Evolutionary conservation across 345 rosid genomes (phyloP), one percentile per base, ranked within the genome.

Genomic region (Hypericum perforatum): DNA sequence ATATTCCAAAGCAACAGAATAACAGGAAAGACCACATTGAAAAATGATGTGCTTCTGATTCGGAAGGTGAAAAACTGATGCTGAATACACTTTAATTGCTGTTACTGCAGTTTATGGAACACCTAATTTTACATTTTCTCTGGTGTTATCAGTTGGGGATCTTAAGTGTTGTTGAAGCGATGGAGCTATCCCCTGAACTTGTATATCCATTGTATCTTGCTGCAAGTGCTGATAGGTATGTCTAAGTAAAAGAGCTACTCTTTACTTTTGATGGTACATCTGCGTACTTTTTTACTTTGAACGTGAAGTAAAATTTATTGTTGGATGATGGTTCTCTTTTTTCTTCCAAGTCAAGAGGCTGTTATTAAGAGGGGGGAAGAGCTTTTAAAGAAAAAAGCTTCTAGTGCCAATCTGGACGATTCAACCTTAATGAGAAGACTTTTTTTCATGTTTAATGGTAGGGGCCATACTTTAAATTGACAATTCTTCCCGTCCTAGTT

Each of bases 321-420:
- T 62, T 61, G 74, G 52, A 45, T 69, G 60, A 63, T 67, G 51
- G 61, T 45, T 65, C 32, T 22, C 32, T 22, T 22, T 22, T 22
- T 22, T 57, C 56, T 67, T 61, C 71, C 74, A 65, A 88, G 96
- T 70, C 96, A 84, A 82, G 94, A 80, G 62, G 71, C 83, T 63
- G 95, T 90, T 64, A 68, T 77, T 62, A 84, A 71, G 72, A 78
- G 82, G 73, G 97, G 97, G 66, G 94, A 84, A 65, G 94, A 80
- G 60, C 89, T 90, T 66, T 66, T 86, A 49, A 90, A 81, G 78
- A 90, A 80, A 78, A 74, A 68, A 71, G 82, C 83, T 59, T 73
- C 78, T 40, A 75, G 57, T 59, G 84, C 83, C 60, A 84, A 86
- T 75, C 76, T 86, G 68, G 95, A 90, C 60, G 89, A 86, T 65